A percentile compares a stretch with the other conserved stretches of the same genome.
phyloP scores from a whole-genome alignment of 768 basidiomycete species.

The Tulasnella sp. region DNA sequence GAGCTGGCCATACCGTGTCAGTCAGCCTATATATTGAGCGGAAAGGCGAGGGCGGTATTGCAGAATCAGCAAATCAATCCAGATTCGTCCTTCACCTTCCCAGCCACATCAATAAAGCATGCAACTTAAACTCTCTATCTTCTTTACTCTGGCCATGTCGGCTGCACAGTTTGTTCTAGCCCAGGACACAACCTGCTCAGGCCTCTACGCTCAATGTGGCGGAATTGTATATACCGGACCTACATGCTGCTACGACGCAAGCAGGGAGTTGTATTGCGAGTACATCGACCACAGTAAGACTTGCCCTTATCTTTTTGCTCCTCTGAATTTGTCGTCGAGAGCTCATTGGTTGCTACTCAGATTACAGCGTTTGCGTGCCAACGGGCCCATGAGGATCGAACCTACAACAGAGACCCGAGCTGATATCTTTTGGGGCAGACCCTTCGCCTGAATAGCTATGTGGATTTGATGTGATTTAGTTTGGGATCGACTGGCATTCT shows the following conservation, averaged over 20 bases:
- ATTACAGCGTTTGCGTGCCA: too few relatives aligned
- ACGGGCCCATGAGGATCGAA: neutral
- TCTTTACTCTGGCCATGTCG: neutral
- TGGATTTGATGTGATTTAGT: too few relatives aligned
- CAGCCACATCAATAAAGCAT: neutral
- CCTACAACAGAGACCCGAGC: neutral
- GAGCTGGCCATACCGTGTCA: neutral
- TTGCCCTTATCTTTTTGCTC: neutral
- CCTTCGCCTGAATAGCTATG: too few relatives aligned
- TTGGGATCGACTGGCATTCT: too few relatives aligned
- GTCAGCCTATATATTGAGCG: neutral
- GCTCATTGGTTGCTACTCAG: too few relatives aligned
- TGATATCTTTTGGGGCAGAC: too few relatives aligned
- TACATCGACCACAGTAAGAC: neutral
- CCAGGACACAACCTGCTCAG: neutral
- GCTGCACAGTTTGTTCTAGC: neutral
- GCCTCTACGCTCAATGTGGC: neutral
- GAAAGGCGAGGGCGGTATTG: neutral
- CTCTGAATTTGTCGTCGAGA: too few relatives aligned
- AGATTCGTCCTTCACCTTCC: neutral
- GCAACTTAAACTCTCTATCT: neutral
- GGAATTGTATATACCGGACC: neutral
- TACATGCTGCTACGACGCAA: neutral
- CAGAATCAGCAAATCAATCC: neutral
- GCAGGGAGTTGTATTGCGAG: neutral